Conservation (phyloP, 148 eudicot genomes). For the Chenopodium suecicum region DNA sequence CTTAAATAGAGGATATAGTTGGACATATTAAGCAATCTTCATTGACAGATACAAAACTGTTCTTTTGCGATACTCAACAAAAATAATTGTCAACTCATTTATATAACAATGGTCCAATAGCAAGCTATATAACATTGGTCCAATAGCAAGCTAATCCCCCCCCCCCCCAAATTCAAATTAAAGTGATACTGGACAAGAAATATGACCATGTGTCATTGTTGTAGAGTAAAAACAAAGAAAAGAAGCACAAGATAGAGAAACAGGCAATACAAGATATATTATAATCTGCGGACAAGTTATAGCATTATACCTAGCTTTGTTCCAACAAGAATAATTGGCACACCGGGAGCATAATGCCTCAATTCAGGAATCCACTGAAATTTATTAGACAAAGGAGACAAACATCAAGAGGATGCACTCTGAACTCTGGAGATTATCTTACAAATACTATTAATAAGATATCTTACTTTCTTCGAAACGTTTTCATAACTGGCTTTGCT, state of each 20-base stretch:
- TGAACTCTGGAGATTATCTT: not conserved
- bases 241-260: conserved; percentile 1
- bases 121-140: not conserved
- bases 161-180: not conserved
- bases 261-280: not conserved
- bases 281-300: not conserved
- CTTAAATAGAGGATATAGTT: not conserved
- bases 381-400: conserved; percentile 17
- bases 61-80: not conserved
- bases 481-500: conserved; percentile 58
- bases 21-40: not conserved
- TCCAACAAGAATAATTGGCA: conserved; percentile 81
- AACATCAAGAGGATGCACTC: conserved; percentile 4
- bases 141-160: not conserved
- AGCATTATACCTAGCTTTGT: conserved; percentile 72
- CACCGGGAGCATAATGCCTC: conserved; percentile 91
- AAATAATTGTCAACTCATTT: not conserved
- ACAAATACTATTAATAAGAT: not conserved
- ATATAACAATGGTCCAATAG: not conserved
- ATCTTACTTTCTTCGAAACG: conserved; percentile 46
- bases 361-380: conserved; percentile 66
- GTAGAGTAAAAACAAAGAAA: not conserved
- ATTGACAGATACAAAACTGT: not conserved
- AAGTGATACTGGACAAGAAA: not conserved
- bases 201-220: not conserved